Evolutionary conservation across 2,329 filamentous ascomycete genomes (phyloP).

Genomic region (Colletotrichum spinosum): DNA sequence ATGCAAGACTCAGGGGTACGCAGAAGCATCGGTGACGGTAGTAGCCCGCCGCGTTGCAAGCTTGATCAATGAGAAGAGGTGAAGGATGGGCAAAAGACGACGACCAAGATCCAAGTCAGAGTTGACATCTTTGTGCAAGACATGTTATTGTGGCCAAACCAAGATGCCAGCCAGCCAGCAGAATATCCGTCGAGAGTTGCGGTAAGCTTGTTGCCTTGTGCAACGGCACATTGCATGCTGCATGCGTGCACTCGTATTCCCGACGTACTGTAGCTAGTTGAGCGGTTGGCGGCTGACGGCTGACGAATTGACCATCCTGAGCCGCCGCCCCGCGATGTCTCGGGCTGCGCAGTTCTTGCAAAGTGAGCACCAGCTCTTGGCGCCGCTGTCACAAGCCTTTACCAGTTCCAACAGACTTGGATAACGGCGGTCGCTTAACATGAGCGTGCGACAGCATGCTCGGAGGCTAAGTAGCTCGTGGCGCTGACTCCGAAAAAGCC

Average conservation of each 20-base stretch:
- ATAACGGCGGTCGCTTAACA: slow-evolving; percentile 12
- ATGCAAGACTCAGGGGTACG: slow-evolving; percentile 13
- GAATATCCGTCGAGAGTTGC: background rate
- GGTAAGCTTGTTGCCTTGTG: slow-evolving; percentile 3
- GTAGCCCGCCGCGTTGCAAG: background rate
- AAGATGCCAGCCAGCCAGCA: background rate
- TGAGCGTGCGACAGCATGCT: background rate
- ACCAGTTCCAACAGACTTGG: slow-evolving; percentile 6
- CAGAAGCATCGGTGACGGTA: background rate
- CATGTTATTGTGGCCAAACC: no score
- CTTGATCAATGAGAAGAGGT: background rate
- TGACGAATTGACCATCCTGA: slow-evolving; percentile 14
- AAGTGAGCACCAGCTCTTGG: background rate
- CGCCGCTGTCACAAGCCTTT: background rate
- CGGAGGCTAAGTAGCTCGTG: slow-evolving; percentile 14
- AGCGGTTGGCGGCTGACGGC: slow-evolving; percentile 14
- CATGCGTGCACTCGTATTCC: slow-evolving; percentile 30
- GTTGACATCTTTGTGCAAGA: no score
- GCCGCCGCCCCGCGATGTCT: slow-evolving; percentile 9
- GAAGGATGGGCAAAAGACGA: slow-evolving; percentile 14
- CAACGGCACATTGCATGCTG: slow-evolving; percentile 1
- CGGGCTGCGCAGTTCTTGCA: slow-evolving; percentile 15
- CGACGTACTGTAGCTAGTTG: background rate
- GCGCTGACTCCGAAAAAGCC: slow-evolving; percentile 28
- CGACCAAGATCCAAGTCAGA: background rate